These are phyloP conservation scores for Tanacetum coccineum DNA, from an alignment of 129 eudicot genomes.

Conservation along the genomic window DNA sequence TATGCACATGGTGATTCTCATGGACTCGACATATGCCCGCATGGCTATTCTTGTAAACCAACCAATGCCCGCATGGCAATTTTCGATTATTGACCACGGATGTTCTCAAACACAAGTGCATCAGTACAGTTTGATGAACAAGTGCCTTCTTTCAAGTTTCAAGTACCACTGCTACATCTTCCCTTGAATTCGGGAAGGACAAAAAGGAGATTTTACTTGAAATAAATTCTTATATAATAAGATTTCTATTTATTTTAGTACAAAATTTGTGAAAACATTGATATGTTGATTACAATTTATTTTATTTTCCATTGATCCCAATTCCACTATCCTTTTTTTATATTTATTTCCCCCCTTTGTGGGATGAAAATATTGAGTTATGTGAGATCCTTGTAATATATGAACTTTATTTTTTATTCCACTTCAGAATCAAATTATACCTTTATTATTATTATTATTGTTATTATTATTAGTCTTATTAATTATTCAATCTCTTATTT, in stretches of 20 bases:
- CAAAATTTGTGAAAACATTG: constrained; percentile 33
- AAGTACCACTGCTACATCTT: constrained; percentile 28
- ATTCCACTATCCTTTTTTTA: constrained; percentile 3
- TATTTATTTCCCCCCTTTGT: constrained; percentile 22
- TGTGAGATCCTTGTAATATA: constrained; percentile 27
- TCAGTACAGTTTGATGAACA: constrained; percentile 39
- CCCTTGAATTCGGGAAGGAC: constrained; percentile 29
- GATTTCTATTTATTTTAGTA: constrained; percentile 25
- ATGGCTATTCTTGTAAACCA: not conserved
- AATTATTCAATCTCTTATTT: no score
- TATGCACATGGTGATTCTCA: not conserved
- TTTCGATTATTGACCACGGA: constrained; percentile 22
- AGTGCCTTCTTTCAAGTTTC: constrained; percentile 31
- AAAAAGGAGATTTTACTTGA: constrained; percentile 30
- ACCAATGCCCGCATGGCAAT: constrained; percentile 13
- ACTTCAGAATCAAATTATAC: constrained; percentile 10
- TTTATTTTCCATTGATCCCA: constrained; percentile 20
- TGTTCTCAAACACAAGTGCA: constrained; percentile 39
- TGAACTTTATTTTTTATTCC: not conserved
- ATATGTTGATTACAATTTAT: constrained; percentile 28
- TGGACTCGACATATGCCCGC: constrained; percentile 9
- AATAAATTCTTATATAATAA: constrained; percentile 35
- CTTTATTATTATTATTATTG: not conserved
- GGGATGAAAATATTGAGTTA: constrained; percentile 25
- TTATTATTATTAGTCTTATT: no score